These are phyloP conservation scores for Epichloe scottii DNA, from an alignment of 2,329 filamentous ascomycete genomes.

Conservation along the genomic window DNA sequence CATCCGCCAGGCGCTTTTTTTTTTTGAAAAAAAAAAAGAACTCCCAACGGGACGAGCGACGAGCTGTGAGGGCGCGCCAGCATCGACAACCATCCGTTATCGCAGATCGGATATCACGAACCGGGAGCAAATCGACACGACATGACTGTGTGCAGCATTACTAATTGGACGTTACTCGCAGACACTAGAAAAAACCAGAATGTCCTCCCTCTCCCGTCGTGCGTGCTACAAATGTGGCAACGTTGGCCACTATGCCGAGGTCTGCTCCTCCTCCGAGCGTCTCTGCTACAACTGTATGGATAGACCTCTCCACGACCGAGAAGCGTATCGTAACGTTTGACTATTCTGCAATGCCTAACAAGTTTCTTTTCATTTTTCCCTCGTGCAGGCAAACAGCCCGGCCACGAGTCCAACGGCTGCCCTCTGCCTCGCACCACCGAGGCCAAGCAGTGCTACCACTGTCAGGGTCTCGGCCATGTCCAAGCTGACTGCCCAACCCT, in stretches of 20 bases:
- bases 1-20: background rate
- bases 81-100: background rate
- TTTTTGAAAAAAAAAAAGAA: no score
- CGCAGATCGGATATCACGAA: background rate
- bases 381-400: conserved; percentile 63
- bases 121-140: background rate
- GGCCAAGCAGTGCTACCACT: conserved; percentile 99
- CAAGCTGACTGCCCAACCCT: conserved; percentile 98
- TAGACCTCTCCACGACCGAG: background rate
- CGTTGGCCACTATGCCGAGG: conserved; percentile 71
- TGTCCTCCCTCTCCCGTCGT: conserved; percentile 72
- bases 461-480: conserved; percentile 94
- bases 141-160: background rate
- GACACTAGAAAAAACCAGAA: conserved; percentile 25
- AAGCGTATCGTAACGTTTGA: background rate
- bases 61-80: background rate
- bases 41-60: no score
- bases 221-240: conserved; percentile 78
- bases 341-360: background rate
- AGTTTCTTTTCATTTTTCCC: background rate
- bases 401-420: conserved; percentile 96
- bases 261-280: conserved; percentile 94
- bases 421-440: conserved; percentile 93
- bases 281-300: conserved; percentile 97
- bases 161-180: background rate